Evolutionary conservation across 2,329 filamentous ascomycete genomes (phyloP).

Genomic region (Stagonosporopsis rhizophila): DNA sequence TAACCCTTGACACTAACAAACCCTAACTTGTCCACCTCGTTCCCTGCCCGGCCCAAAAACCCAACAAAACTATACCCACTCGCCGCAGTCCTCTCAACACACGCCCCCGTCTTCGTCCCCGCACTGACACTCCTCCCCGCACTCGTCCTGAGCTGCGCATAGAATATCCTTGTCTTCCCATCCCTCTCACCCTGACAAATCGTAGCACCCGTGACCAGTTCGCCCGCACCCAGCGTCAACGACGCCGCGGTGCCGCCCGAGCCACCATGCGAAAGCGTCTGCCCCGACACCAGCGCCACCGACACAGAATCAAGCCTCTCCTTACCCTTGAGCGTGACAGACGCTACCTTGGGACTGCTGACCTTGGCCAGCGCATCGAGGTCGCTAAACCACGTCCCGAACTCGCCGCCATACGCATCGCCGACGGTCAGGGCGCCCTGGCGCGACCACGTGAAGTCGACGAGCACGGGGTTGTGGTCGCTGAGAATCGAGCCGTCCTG

Average conservation of each 20-base stretch:
- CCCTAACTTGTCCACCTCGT: constrained; percentile 63
- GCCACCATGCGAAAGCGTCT: constrained; percentile 61
- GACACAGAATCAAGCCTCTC: constrained; percentile 61
- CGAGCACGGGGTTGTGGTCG: constrained; percentile 70
- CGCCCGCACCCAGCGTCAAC: constrained; percentile 55
- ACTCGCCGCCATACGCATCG: constrained; percentile 58
- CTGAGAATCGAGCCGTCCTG: constrained; percentile 63
- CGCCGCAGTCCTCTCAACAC: constrained; percentile 55
- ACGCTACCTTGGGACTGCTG: constrained; percentile 46
- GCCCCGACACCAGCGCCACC: constrained; percentile 58
- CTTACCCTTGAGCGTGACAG: constrained; percentile 57
- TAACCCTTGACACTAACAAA: constrained; percentile 31
- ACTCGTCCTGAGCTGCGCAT: constrained; percentile 61
- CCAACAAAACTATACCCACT: constrained; percentile 61
- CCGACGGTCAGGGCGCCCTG: constrained; percentile 25
- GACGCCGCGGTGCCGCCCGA: constrained; percentile 55
- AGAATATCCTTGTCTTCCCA: constrained; percentile 60
- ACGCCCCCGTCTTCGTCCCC: constrained; percentile 57
- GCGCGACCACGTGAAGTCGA: constrained; percentile 54
- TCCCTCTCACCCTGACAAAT: constrained; percentile 61
- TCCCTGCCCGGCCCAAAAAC: constrained; percentile 59
- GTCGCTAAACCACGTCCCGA: constrained; percentile 65
- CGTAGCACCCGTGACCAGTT: constrained; percentile 58
- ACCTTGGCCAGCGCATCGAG: constrained; percentile 49
- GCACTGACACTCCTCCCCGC: constrained; percentile 54